Evolutionary conservation across 495 filamentous ascomycete genomes (phyloP).

Genomic region (Lepidopterella palustris): DNA sequence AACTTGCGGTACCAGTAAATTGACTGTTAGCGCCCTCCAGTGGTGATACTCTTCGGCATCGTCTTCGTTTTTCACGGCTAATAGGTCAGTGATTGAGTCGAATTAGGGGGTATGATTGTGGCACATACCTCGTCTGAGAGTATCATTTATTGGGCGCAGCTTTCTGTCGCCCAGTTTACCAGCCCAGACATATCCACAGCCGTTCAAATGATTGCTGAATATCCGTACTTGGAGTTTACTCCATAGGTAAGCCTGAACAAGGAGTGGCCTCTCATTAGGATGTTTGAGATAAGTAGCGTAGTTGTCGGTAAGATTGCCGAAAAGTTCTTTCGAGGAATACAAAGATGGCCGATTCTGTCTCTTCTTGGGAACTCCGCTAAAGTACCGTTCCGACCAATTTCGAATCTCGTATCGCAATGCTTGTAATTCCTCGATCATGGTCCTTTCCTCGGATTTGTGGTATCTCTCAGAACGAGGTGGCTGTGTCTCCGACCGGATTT

Average conservation of each 20-base stretch:
- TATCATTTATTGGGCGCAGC: slow-evolving; percentile 24
- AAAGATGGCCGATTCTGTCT: slow-evolving; percentile 18
- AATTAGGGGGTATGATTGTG: background rate
- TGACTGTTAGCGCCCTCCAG: slow-evolving; percentile 23
- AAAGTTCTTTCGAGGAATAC: slow-evolving; percentile 20
- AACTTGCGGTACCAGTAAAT: slow-evolving; percentile 25
- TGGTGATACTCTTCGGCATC: slow-evolving; percentile 23
- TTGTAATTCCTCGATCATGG: slow-evolving; percentile 23
- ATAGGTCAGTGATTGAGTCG: background rate
- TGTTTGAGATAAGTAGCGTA: slow-evolving; percentile 24
- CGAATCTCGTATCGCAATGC: slow-evolving; percentile 24
- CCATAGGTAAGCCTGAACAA: slow-evolving; percentile 27
- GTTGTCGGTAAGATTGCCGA: slow-evolving; percentile 22
- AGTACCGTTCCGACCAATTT: slow-evolving; percentile 24
- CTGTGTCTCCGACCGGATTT: slow-evolving; percentile 6
- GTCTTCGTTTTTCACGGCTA: slow-evolving; percentile 26
- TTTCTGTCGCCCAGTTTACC: slow-evolving; percentile 26
- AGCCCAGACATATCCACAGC: slow-evolving; percentile 26
- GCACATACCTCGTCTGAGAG: slow-evolving; percentile 21
- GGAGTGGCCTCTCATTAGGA: slow-evolving; percentile 14
- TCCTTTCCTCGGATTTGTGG: slow-evolving; percentile 25
- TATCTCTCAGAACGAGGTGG: slow-evolving; percentile 3
- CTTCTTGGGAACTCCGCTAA: slow-evolving; percentile 8
- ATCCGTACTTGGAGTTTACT: slow-evolving; percentile 18
- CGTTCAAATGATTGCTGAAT: slow-evolving; percentile 18